Evolutionary conservation across 2,329 filamentous ascomycete genomes (phyloP), one percentile per base, ranked within the genome.

Genomic region (Thelonectria discophora): DNA sequence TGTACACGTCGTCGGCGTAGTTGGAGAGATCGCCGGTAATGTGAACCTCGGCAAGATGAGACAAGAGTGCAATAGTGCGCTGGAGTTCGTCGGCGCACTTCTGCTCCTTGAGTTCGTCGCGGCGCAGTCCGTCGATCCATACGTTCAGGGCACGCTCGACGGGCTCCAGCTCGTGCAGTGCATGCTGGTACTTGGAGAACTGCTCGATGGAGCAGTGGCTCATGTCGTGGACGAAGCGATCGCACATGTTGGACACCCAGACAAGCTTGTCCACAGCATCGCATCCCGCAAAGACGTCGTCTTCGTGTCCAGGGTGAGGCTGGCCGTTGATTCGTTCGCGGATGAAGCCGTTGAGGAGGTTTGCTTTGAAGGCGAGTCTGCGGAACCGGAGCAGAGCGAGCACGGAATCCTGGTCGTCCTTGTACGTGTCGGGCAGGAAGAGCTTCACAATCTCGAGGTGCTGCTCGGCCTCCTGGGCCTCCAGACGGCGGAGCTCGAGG

Each of bases 361-460:
- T 88, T 1, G 94, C 90, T 80, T 98, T 99, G 83, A 96, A 97
- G 1, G 87, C 88, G 49, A 98, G 85, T 46, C 94, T 86, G 75
- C 92, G 94, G 82, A 97, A 97, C 9, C 93, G 86, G 57, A 99
- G 84, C 53, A 97, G 84, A 6, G 94, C 92, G 32, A 95, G 84
- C n/a, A 98, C 88, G 1, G 94, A 95, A 72, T 96, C 92, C 63
- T 88, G 86, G 66, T 97, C 93, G 17, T 86, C 80, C 68, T 90
- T 88, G 74, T 92, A 97, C 18, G 86, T 90, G 64, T 97, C 93
- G 0, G 94, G 93, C 46, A 97, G 80, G 82, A 97, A 98, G 11
- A 95, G 80, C 76, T 93, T 92, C 66, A 97, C 86, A 69, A 99
- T 97, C 17, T 89, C 87, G 27, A 99, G 84, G 72, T 98, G 94